Percentiles rank a stretch among this genome's conserved stretches.
Conservation (phyloP, 306 rosid species). For the Ceratonia siliqua region DNA sequence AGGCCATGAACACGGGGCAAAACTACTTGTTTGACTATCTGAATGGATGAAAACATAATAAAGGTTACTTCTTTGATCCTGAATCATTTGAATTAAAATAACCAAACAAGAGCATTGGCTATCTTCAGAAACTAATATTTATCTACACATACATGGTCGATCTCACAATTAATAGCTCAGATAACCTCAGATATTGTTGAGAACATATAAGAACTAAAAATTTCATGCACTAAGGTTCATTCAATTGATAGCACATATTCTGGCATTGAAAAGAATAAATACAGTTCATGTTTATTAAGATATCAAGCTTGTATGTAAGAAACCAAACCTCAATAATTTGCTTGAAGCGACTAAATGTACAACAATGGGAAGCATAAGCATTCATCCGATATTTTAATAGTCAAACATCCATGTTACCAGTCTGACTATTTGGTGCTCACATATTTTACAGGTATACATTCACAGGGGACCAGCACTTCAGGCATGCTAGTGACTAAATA, state of each 20-base stretch:
- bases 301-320: not conserved
- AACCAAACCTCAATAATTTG: not conserved
- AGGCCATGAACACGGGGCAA: slow-evolving; percentile 96
- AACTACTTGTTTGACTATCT: slow-evolving; percentile 86
- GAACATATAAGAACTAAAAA: not conserved
- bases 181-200: not conserved
- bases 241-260: not conserved
- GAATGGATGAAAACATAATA: slow-evolving; percentile 35
- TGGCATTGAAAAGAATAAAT: too few relatives aligned
- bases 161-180: not conserved
- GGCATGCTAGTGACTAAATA: not conserved
- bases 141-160: not conserved
- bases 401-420: not conserved
- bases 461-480: too few relatives aligned
- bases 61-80: slow-evolving; percentile 9
- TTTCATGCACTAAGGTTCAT: not conserved
- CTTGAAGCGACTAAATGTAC: too few relatives aligned
- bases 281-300: not conserved
- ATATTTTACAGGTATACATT: not conserved
- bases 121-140: not conserved
- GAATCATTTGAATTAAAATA: slow-evolving; percentile 26
- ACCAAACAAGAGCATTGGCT: not conserved
- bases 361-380: not conserved
- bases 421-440: too few relatives aligned
- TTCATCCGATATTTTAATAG: not conserved